Base-by-base conservation (phyloP, 805 yeast species). In the Cyberlindnera galapagoensis region DNA sequence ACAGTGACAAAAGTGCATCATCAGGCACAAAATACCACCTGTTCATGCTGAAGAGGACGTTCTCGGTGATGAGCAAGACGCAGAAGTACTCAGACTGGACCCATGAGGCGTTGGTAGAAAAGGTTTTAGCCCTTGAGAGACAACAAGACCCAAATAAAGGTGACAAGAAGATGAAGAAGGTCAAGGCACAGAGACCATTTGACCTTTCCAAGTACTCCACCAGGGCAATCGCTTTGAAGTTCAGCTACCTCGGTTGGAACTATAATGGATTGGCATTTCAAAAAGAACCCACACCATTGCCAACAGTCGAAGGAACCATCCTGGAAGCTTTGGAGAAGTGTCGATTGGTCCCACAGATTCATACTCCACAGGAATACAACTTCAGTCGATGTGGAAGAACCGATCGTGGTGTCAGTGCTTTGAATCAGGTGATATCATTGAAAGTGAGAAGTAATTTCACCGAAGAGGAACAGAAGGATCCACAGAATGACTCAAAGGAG, bases 301-400 rank as follows among this genome's bases (percentile, higher is more conserved):
- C 94, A 0, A 92, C 98, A 0, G 88, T 92, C 3, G 98, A 92
- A 50, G 77, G 75, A 18, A 71, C 68, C 24, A 69, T 92, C 5
- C 55, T 92, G 24, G 70, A 79, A 24, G 95, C 94, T 0, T 54
- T 92, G 57, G 60, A 66, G 29, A 73, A 67, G 40, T 75, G 90
- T 18, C 76, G 69, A 42, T 55, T 92, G 39, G 75, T 92, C 9
- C 68, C 75, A 8, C 63, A 74, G 2, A 47, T 69, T 15, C 77
- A 73, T 14, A 15, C 25, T 6, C 79, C 86, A 0, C 61, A 61
- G 7, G 76, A 74, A 2, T 83, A 79, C 50, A 67, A 71, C 10
- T 87, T 88, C 54, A 81, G 94, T 44, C 64, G 97, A 41, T 92
- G 97, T 60, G 97, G 97, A 0, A 67, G 97, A 49, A 90, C 97